Evolutionary conservation across 805 yeast genomes (phyloP), one percentile per base, ranked within the genome.

Genomic region (Zygotorulaspora florentina): DNA sequence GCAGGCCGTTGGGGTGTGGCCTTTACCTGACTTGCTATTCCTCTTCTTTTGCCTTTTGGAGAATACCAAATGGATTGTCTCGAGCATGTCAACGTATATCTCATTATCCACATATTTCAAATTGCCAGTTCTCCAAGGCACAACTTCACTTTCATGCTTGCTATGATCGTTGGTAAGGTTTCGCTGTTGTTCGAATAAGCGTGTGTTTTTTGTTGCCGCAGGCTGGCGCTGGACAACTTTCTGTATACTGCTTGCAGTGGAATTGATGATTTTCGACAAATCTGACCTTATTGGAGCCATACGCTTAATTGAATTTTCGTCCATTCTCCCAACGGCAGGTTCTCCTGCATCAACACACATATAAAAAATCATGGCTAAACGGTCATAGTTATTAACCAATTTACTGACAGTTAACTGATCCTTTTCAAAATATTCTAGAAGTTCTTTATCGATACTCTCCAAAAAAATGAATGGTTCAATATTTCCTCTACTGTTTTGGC

Each of bases 31-130:
- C 36, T 16, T 33, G 20, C 5, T 35, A 3, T 36, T 27, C 8
- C 15, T 26, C 10, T 17, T 28, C 17, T 30, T 42, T n/a, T 41
- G 34, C 17, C 29, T 40, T 27, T 37, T 53, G 31, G 54, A 53
- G 10, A 81, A 63, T 0, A 84, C 72, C 30, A 83, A 75, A 51
- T 75, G 75, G 17, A 86, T 63, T 1, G 74, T 69, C 62, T 91
- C 99, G 2, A 74, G 72, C 5, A 93, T 62, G 65, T 93, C 98
- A 8, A 91, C 84, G 61, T 82, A 88, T 65, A 91, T 73, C 65
- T 91, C 98, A 64, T 91, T 88, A 53, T 81, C 81, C 2, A 87
- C 75, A 61, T 87, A 80, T 53, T 75, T 77, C n/a, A 85, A 83
- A 51, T 80, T 76, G 3, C 81, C 61, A 39, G 78, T 72, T 56